These are phyloP conservation scores for Ochetophila trinervis DNA, from an alignment of 306 rosid species.

Conservation along the genomic window DNA sequence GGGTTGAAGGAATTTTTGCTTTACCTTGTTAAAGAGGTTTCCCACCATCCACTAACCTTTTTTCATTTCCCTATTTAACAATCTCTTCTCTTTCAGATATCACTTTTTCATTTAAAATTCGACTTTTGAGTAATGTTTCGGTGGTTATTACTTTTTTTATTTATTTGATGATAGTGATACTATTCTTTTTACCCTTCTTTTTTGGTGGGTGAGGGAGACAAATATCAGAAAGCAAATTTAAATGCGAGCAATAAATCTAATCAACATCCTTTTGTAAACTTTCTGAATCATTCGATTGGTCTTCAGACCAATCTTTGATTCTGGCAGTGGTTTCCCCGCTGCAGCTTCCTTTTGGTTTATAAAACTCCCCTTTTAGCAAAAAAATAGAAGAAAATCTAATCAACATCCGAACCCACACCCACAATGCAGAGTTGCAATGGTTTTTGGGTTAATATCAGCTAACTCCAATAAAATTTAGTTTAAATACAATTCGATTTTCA, in stretches of 20 bases:
- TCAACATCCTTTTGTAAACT: no score
- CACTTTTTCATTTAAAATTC: background rate
- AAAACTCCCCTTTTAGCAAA: no score
- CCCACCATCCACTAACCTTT: background rate
- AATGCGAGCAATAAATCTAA: background rate
- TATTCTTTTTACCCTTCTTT: background rate
- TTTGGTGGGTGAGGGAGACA: constrained; percentile 21
- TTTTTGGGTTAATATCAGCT: no score
- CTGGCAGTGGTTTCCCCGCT: no score
- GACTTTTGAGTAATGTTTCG: constrained; percentile 2
- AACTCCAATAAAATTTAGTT: no score
- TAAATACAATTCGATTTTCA: no score
- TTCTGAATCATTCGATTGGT: no score
- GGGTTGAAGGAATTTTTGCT: background rate
- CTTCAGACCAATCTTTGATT: no score
- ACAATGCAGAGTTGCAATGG: background rate
- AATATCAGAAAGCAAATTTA: constrained; percentile 13
- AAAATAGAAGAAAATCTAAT: no score
- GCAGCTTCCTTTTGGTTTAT: no score
- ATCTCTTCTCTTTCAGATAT: background rate
- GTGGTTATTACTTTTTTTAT: constrained; percentile 1
- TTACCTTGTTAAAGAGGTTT: background rate
- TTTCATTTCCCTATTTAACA: background rate
- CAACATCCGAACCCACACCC: constrained; percentile 4
- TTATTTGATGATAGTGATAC: background rate